Conservation (phyloP, 768 basidiomycete species). For the Pleurotus sapidus region DNA sequence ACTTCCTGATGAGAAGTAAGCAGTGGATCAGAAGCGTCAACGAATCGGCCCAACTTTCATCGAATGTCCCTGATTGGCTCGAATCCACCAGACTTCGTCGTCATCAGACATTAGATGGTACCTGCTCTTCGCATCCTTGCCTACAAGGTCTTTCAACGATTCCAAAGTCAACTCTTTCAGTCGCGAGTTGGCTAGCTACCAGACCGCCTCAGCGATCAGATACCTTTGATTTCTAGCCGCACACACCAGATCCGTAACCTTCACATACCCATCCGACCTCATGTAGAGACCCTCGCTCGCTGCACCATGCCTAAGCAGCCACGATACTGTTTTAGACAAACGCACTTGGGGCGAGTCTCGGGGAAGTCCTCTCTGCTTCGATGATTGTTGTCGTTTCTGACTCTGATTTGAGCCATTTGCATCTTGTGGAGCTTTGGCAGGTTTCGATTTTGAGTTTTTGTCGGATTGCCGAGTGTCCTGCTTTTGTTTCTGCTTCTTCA, state of each 20-base stretch:
- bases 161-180: constrained; percentile 57
- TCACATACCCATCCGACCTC: constrained; percentile 83
- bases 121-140: constrained; percentile 62
- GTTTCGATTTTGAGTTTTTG: neutral
- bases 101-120: constrained; percentile 57
- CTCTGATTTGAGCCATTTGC: neutral
- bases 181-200: constrained; percentile 67
- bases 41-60: constrained; percentile 51
- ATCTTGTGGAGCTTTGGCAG: neutral
- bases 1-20: constrained; percentile 45
- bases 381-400: constrained; percentile 10
- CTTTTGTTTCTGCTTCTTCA: too few relatives aligned
- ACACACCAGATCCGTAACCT: constrained; percentile 80
- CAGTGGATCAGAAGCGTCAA: neutral
- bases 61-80: constrained; percentile 90
- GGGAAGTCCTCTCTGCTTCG: constrained; percentile 56
- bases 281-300: constrained; percentile 70
- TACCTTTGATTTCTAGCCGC: neutral
- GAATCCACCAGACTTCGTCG: constrained; percentile 69
- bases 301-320: constrained; percentile 90
- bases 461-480: neutral
- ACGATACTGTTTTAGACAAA: constrained; percentile 85
- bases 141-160: constrained; percentile 60
- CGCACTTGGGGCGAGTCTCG: constrained; percentile 67
- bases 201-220: neutral